These are phyloP conservation scores for Cornus suecica DNA, from an alignment of 148 eudicot species.

Conservation along the genomic window DNA sequence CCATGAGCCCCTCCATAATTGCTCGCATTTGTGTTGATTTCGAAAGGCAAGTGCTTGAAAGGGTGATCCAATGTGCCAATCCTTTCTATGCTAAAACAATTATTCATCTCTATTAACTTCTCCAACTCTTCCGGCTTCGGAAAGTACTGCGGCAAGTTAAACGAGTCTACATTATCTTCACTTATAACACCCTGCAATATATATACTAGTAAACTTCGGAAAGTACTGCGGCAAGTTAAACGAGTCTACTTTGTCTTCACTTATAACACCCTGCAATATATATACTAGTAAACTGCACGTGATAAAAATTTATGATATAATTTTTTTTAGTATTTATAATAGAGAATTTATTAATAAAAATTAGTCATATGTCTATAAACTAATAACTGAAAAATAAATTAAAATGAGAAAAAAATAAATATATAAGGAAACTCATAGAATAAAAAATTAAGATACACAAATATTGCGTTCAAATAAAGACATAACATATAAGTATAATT, in stretches of 20 bases:
- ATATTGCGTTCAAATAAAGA: too few species aligned
- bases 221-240: slow-evolving; percentile 22
- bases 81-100: slow-evolving; percentile 15
- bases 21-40: slow-evolving; percentile 9
- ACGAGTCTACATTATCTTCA: slow-evolving; percentile 17
- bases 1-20: slow-evolving; percentile 10
- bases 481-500: too few species aligned
- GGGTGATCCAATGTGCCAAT: slow-evolving; percentile 7
- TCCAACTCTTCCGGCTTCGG: slow-evolving; percentile 14
- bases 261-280: slow-evolving; percentile 7
- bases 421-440: too few species aligned
- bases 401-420: too few species aligned
- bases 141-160: slow-evolving; percentile 20
- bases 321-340: too few species aligned
- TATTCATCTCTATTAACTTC: slow-evolving; percentile 8
- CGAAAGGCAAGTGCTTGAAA: neutral
- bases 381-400: too few species aligned
- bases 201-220: too few species aligned
- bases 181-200: slow-evolving; percentile 8
- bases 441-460: too few species aligned
- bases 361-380: too few species aligned
- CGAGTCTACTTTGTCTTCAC: slow-evolving; percentile 16
- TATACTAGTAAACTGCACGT: too few species aligned
- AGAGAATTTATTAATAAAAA: too few species aligned
- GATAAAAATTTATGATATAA: too few species aligned